Base-by-base conservation (phyloP, 306 rosid genomes). In the Sechiopsis laciniata region DNA sequence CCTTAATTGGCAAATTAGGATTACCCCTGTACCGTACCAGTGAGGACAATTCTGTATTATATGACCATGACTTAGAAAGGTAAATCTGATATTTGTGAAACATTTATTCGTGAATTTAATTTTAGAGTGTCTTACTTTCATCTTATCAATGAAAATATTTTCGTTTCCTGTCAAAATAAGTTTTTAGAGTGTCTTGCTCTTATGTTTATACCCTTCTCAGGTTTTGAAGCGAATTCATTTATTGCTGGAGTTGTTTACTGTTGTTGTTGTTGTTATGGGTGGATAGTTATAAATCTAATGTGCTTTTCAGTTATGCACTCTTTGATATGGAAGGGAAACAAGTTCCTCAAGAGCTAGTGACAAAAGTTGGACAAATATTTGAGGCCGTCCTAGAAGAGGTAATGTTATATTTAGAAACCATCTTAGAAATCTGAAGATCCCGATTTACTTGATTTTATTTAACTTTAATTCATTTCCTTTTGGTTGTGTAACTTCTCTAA, bases 1-100 rank as follows among this genome's bases (percentile, higher is more conserved):
- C 95, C 29, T 59, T 95, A 76, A 91, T 95, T 79, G 96, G 97
- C 74, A 91, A 87, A 79, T 77, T 95, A 68, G 99, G 99, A 57
- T 82, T 95, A 19, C 99, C 99, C 20, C 83, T 95, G 3, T 95
- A 95, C 82, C 97, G 97, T 46, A 95, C 99, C 20, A 89, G 97
- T 77, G 99, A 82, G 76, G 99, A 95, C 75, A 95, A 95, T 74
- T 95, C 99, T 65, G 99, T 95, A 75, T 86, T 95, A 73, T 95
- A 95, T 75, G 99, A 95, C 80, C 99, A 91, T 77, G 99, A 95
- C 78, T 87, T 95, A 75, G 99, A 95, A 77, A 95, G 99, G 99
- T 89, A 76, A 55, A 37, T 55, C 40, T 17, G 21, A 52, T 51
- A 17, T 15, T 59, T 45, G 21, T 17, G 16, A 19, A 65, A 17